These are phyloP conservation scores for Infundibulicybe gibba DNA, from an alignment of 768 basidiomycete species.

Conservation along the genomic window DNA sequence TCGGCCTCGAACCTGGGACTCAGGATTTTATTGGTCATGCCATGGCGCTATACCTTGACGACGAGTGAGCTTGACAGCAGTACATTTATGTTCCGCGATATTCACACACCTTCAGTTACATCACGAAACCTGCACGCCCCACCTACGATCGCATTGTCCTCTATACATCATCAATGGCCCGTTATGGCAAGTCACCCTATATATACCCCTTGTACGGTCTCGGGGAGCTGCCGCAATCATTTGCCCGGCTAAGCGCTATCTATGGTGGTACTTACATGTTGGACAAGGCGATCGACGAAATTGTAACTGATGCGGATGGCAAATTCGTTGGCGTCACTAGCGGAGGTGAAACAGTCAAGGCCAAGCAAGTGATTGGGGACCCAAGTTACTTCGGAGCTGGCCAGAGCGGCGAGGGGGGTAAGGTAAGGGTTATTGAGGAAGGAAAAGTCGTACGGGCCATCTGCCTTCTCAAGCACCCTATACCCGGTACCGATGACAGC, in stretches of 20 bases:
- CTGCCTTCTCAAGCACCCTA: slow-evolving; percentile 96
- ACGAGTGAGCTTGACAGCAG: slow-evolving; percentile 64
- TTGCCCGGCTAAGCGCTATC: slow-evolving; percentile 96
- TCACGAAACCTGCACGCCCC: slow-evolving; percentile 85
- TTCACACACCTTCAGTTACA: slow-evolving; percentile 58
- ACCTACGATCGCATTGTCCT: slow-evolving; percentile 94
- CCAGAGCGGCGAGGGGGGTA: slow-evolving; percentile 59
- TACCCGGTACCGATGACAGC: slow-evolving; percentile 93
- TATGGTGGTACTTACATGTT: slow-evolving; percentile 99
- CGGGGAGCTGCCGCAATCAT: slow-evolving; percentile 97
- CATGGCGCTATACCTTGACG: slow-evolving; percentile 97
- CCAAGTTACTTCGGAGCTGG: slow-evolving; percentile 94
- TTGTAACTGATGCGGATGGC: slow-evolving; percentile 81
- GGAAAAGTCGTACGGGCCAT: slow-evolving; percentile 96
- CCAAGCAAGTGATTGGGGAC: slow-evolving; percentile 96
- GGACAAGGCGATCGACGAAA: slow-evolving; percentile 89
- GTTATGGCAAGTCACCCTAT: slow-evolving; percentile 99
- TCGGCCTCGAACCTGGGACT: slow-evolving; percentile 94
- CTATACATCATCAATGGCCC: slow-evolving; percentile 98
- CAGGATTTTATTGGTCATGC: slow-evolving; percentile 99
- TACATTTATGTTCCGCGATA: neutral
- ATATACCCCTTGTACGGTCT: slow-evolving; percentile 99
- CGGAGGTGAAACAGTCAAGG: slow-evolving; percentile 89
- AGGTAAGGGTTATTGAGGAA: slow-evolving; percentile 86
- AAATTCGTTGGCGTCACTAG: slow-evolving; percentile 92